Evolutionary conservation across 1,284 basidiomycete species (phyloP).

Genomic region (Ustilago nuda): DNA sequence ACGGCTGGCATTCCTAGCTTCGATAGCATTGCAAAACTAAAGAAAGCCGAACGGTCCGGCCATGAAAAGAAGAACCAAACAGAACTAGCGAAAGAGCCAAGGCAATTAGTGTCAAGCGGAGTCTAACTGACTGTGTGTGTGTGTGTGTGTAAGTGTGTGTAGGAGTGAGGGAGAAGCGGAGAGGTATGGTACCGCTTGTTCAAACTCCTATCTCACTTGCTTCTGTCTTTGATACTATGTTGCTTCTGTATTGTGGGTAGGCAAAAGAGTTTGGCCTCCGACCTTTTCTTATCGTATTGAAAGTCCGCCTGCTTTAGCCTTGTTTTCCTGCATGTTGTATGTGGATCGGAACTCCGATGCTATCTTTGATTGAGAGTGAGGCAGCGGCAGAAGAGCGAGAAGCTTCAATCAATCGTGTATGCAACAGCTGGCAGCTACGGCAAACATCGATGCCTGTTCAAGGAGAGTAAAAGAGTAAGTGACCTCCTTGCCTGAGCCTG

Average conservation of each 20-base stretch:
- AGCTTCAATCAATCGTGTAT: neutral
- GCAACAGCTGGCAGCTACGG: neutral
- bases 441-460: neutral
- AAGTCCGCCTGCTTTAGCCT: constrained; percentile 25
- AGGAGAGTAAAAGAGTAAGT: neutral
- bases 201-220: constrained; percentile 2
- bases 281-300: constrained; percentile 10
- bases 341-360: constrained; percentile 3
- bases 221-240: neutral
- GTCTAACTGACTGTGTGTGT: too few relatives aligned
- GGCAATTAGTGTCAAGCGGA: constrained; percentile 1
- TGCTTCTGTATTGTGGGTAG: neutral
- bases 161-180: neutral
- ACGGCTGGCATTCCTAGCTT: neutral
- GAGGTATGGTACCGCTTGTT: constrained; percentile 1
- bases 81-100: neutral
- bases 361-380: neutral
- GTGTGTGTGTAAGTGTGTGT: neutral
- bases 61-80: neutral
- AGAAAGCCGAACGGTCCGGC: neutral
- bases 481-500: constrained; percentile 12
- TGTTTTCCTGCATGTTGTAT: constrained; percentile 21
- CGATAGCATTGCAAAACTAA: too few relatives aligned
- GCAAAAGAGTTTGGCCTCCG: constrained; percentile 10
- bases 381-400: neutral